Evolutionary conservation across 441 rosid species (phyloP), one percentile per base, ranked within the genome.

Genomic region (Macaranga tanarius): DNA sequence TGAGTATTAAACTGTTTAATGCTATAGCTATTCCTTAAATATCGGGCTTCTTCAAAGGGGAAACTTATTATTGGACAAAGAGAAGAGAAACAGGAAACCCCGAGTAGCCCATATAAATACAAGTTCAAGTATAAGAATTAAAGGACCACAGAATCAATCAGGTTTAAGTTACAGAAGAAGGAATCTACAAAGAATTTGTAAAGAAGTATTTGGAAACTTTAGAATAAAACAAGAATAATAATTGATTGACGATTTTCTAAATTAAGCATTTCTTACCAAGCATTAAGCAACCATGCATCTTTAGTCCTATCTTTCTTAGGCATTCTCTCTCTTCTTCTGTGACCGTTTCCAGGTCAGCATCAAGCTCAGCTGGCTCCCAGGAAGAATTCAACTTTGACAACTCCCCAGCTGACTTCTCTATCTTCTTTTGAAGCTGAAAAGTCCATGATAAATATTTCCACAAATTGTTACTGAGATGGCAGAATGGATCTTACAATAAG

Each of bases 261-360:
- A 28, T 22, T 45, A 40, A 63, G 28, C 15, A 45, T 19, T 75
- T 44, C 86, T 66, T 78, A 92, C 97, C 98, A 69, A 93, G 97
- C 70, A 87, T 81, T 64, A 93, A 85, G 84, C 75, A 74, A 72
- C 88, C 75, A 23, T 68, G 81, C 88, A 89, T 81, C 84, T 84
- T 88, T 77, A 86, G 76, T 70, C 90, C 98, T 19, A 93, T 84
- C 82, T 83, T 88, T 75, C 81, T 84, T 51, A 93, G 85, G 84
- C 92, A 85, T 78, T 83, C 89, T 79, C 90, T 86, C 79, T 93
- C 98, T 83, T 93, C 97, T 66, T 82, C 83, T 54, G 92, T 87
- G 76, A 93, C 70, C 76, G 87, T 81, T 80, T 88, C 97, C 31
- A 62, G 76, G 82, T 93, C 95, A 17, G 75, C 76, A 42, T 87